Base-by-base conservation (phyloP, 768 basidiomycete genomes). In the Lactarius sanguifluus region DNA sequence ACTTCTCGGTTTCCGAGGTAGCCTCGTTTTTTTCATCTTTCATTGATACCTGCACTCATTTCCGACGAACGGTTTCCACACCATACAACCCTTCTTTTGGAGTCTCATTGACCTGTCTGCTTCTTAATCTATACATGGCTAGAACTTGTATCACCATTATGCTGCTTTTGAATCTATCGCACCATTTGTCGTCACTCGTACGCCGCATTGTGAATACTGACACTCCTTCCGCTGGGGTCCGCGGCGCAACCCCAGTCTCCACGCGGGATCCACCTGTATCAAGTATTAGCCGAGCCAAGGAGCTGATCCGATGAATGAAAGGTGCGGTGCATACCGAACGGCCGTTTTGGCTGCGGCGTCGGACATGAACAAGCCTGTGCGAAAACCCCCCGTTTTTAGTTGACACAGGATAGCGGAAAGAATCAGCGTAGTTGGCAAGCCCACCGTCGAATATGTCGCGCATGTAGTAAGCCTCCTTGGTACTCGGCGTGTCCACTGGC, bases 241-340 rank as follows among this genome's bases (percentile, higher is more conserved):
- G 92, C 79, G 3, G 92, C 82, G 74, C 96, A 97, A 64, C 96
- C 96, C 96, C 96, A 99, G 76, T 98, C 96, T 64, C 88, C 91
- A 72, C 93, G 88, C 57, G 95, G 95, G 76, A 95, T 90, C 95
- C 94, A 96, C 69, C 91, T 91, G 75, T 32, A 43, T 18, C 2
- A 28, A 16, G 47, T 23, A 45, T 62, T 28, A 66, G 57, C 30
- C 32, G 16, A 23, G 50, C 50, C 50, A 25, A 25, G 55, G 20
- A 63, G 5, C 4, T 30, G 57, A 13, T 30, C 25, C 43, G 55
- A 28, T 66, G 58, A 41, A 28, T 66, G 58, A 41, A 67, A 28
- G 28, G 43, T 57, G 36, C 25, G 54, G 65, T 66, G 79, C 86
- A 65, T 75, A 93, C 87, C 96, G 85, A 55, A 98, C 96, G 45